Percentiles rank a stretch among this genome's conserved stretches.
These are phyloP conservation scores for Calonectria pseudoturangicola DNA, from an alignment of 2,329 filamentous ascomycete genomes.

Conservation along the genomic window DNA sequence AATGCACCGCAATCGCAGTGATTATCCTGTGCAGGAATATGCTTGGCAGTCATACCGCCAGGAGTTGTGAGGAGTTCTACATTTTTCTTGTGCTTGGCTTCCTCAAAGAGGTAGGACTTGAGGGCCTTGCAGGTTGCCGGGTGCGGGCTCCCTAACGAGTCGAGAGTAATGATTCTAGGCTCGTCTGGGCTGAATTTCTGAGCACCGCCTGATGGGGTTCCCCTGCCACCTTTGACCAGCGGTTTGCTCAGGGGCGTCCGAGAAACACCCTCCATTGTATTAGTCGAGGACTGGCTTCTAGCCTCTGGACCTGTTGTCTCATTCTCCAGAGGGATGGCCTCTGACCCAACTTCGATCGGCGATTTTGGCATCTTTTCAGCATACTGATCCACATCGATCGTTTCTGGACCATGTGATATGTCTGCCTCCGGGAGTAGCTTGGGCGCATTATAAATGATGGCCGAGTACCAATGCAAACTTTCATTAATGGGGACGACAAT, in stretches of 20 bases:
- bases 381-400: constrained; percentile 44
- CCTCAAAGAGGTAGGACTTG: constrained; percentile 84
- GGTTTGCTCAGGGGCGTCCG: constrained; percentile 21
- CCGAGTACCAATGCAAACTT: constrained; percentile 91
- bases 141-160: constrained; percentile 84
- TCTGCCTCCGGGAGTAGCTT: constrained; percentile 68
- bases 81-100: constrained; percentile 78
- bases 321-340: constrained; percentile 52
- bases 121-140: constrained; percentile 79
- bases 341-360: constrained; percentile 46
- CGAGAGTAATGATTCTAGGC: constrained; percentile 88
- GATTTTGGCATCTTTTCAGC: constrained; percentile 38
- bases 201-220: constrained; percentile 42
- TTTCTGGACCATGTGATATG: constrained; percentile 30
- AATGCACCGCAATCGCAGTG: constrained; percentile 93
- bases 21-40: constrained; percentile 88
- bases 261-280: constrained; percentile 17
- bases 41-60: constrained; percentile 79
- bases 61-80: constrained; percentile 62
- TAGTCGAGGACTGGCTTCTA: constrained; percentile 31
- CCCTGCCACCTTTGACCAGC: constrained; percentile 40
- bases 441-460: constrained; percentile 93
- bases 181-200: constrained; percentile 66
- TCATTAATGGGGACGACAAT: constrained; percentile 96
- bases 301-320: constrained; percentile 37